phyloP scores from a whole-genome alignment of 139 green algal species.

The Picochlorum sp. region DNA sequence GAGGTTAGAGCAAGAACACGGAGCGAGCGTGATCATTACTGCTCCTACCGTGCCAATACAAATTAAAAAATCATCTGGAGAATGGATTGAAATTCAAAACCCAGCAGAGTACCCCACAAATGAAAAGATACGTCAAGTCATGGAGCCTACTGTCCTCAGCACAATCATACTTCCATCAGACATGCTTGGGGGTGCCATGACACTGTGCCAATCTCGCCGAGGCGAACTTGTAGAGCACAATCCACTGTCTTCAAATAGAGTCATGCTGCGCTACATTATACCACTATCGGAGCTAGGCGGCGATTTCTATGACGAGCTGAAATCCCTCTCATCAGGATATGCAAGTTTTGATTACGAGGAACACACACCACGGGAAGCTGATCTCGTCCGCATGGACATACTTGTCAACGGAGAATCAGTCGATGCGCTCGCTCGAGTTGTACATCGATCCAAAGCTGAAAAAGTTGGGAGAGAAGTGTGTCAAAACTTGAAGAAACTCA shows the following conservation, averaged over 20 bases:
- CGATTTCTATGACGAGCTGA: slow-evolving; percentile 83
- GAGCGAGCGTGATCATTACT: slow-evolving; percentile 62
- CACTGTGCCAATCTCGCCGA: slow-evolving; percentile 52
- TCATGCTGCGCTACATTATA: slow-evolving; percentile 56
- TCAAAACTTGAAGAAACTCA: slow-evolving; percentile 45
- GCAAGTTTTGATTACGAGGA: slow-evolving; percentile 94
- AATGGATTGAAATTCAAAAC: slow-evolving; percentile 43
- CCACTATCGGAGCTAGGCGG: slow-evolving; percentile 71
- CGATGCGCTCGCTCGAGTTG: slow-evolving; percentile 76
- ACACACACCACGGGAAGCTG: slow-evolving; percentile 33
- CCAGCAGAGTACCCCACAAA: slow-evolving; percentile 60
- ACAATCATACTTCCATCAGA: slow-evolving; percentile 75
- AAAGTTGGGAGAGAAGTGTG: slow-evolving; percentile 46
- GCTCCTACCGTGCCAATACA: slow-evolving; percentile 73
- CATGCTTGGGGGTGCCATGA: slow-evolving; percentile 64
- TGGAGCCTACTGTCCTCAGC: slow-evolving; percentile 81
- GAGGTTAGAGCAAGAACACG: slow-evolving; percentile 75
- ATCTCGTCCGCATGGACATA: slow-evolving; percentile 84
- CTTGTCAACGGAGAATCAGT: slow-evolving; percentile 72
- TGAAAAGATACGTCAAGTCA: slow-evolving; percentile 27
- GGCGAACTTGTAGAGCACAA: slow-evolving; percentile 66
- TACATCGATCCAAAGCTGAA: slow-evolving; percentile 52
- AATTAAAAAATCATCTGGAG: slow-evolving; percentile 28
- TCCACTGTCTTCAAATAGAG: slow-evolving; percentile 29
- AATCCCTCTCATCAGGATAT: slow-evolving; percentile 70